Conservation (phyloP, 495 filamentous ascomycete species). For the Podospora conica region DNA sequence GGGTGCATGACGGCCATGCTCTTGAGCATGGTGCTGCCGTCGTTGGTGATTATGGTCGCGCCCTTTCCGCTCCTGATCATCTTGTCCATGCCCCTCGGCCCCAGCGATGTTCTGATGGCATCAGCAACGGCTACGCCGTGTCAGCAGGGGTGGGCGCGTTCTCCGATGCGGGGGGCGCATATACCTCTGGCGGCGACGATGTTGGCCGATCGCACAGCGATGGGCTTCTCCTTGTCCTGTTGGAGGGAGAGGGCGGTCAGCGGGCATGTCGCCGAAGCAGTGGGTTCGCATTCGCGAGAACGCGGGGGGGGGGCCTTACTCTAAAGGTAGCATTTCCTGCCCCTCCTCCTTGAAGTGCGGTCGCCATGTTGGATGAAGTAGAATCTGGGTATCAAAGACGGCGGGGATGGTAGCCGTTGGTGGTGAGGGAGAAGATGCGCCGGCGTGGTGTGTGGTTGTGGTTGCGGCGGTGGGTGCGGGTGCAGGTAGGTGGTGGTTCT, state of each 20-base stretch:
- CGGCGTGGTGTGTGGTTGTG: constrained; percentile 8
- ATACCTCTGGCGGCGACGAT: constrained; percentile 94
- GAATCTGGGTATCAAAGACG: not conserved
- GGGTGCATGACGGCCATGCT: constrained; percentile 99
- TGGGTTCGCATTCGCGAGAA: not conserved
- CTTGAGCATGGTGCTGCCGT: constrained; percentile 97
- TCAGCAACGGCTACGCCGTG: constrained; percentile 72
- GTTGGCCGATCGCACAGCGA: constrained; percentile 89
- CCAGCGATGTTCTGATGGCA: constrained; percentile 76
- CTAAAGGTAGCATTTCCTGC: constrained; percentile 72
- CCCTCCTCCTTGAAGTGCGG: constrained; percentile 47
- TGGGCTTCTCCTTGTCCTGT: constrained; percentile 97
- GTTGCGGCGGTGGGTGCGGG: too few relatives aligned
- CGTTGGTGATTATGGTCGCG: constrained; percentile 97
- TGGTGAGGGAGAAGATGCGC: constrained; percentile 9
- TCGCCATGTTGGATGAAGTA: constrained; percentile 58
- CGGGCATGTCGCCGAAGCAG: not conserved
- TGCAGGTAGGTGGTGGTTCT: constrained; percentile 13
- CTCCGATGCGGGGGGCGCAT: constrained; percentile 8
- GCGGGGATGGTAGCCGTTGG: not conserved
- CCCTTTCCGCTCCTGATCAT: constrained; percentile 98
- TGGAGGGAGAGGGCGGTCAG: constrained; percentile 36
- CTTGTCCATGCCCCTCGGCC: constrained; percentile 80
- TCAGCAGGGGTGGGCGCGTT: not conserved
- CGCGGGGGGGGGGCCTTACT: constrained; percentile 46